Conservation (phyloP, 106 monocot genomes). For the Iris macrosiphon region DNA sequence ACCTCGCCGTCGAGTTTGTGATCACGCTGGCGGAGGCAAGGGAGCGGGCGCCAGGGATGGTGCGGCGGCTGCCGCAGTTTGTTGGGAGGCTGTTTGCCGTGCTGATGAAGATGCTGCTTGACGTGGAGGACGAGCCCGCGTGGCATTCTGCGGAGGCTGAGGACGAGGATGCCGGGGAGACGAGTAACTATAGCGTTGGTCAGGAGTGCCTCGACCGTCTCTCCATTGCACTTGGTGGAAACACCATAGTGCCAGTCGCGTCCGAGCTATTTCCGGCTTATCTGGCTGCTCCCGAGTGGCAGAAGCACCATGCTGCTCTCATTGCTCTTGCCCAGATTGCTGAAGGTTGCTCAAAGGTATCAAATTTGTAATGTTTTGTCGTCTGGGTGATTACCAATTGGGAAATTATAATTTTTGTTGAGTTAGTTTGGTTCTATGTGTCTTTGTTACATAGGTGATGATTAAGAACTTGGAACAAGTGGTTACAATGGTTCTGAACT, state of each 20-base stretch:
- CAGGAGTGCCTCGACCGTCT: constrained; percentile 83
- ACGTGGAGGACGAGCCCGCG: constrained; percentile 65
- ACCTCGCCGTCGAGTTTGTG: constrained; percentile 85
- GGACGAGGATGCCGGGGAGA: constrained; percentile 91
- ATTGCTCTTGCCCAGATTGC: constrained; percentile 92
- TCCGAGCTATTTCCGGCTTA: constrained; percentile 62
- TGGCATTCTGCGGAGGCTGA: constrained; percentile 72
- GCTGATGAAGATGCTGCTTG: constrained; percentile 81
- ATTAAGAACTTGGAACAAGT: constrained; percentile 81
- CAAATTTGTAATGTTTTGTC: constrained; percentile 1
- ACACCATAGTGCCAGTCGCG: constrained; percentile 77
- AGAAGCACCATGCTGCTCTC: constrained; percentile 85
- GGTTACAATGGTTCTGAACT: constrained; percentile 64
- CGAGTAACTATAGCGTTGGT: constrained; percentile 63
- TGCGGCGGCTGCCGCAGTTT: constrained; percentile 66
- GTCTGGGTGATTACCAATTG: too few relatives aligned
- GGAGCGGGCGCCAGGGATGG: constrained; percentile 85
- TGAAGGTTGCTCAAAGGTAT: constrained; percentile 86
- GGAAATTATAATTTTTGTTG: too few relatives aligned
- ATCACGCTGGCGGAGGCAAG: constrained; percentile 83
- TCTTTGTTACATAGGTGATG: constrained; percentile 54
- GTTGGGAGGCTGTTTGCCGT: constrained; percentile 70
- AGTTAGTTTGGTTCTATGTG: background rate
- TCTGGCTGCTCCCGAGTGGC: constrained; percentile 69
- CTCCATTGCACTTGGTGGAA: constrained; percentile 76